phyloP scores from a whole-genome alignment of 2,329 filamentous ascomycete species.

The Chaetomium olivaceum region DNA sequence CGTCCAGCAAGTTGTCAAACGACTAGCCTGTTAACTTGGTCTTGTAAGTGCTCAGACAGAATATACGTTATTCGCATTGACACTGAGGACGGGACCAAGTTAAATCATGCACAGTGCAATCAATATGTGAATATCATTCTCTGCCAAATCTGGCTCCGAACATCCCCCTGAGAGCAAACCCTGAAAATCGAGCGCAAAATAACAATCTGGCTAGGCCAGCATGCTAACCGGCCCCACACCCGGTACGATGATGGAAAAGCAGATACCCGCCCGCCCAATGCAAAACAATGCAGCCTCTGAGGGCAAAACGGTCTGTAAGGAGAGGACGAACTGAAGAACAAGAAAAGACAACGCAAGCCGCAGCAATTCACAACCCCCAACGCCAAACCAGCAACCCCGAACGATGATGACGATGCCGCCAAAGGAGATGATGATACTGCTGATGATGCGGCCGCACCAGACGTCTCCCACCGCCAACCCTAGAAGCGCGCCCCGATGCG shows the following conservation, averaged over 20 bases:
- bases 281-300: slow-evolving; percentile 13
- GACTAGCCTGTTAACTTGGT: neutral
- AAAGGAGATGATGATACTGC: neutral
- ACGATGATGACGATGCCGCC: neutral
- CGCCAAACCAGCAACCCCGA: neutral
- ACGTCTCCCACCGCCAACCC: neutral
- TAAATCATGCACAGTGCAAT: neutral
- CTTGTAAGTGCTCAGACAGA: neutral
- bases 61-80: neutral
- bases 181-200: neutral
- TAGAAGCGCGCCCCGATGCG: slow-evolving; percentile 26
- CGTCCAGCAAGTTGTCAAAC: neutral
- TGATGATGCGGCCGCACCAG: neutral
- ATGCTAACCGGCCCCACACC: slow-evolving; percentile 6
- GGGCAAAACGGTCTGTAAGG: neutral
- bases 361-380: neutral
- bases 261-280: slow-evolving; percentile 18
- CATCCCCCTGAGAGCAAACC: neutral
- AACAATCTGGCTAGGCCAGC: slow-evolving; percentile 1
- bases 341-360: slow-evolving; percentile 25
- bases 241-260: neutral
- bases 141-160: slow-evolving; percentile 5
- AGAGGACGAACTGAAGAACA: slow-evolving; percentile 13
- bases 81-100: neutral
- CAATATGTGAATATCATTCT: slow-evolving; percentile 7